Evolutionary conservation across 306 rosid species (phyloP), one percentile per base, ranked within the genome.

Genomic region (Glycine latifolia): DNA sequence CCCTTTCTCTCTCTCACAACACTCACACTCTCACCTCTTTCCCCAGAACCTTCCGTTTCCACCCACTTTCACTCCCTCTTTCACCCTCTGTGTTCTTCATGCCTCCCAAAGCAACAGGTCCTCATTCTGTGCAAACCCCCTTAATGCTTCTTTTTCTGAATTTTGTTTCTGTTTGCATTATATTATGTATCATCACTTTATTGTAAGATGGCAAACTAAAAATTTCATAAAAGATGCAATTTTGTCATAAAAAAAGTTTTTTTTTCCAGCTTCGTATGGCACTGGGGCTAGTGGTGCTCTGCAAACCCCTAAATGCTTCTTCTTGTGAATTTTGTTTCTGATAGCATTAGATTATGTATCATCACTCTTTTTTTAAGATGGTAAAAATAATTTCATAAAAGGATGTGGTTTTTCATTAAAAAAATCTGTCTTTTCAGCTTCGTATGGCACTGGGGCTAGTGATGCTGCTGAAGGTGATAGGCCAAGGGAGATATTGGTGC

Each of bases 401-500:
- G 5, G 1, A 39, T 5, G 6, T 39, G 5, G 0, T 5, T 39
- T 39, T 39, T 61, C 8, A 60, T 4, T 1, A 31, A 60, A 26
- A 60, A 84, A 82, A 50, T 70, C 13, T 58, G 5, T 20, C 80
- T 44, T 71, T 70, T 83, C 97, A 95, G 98, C 94, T 76, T 86
- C 89, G 2, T 85, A 83, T 82, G 84, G 95, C 75, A 78, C 91
- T 10, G 85, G 87, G 69, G 67, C 88, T 79, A 74, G 85, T 81
- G 73, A 73, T 75, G 81, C 83, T 75, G 81, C 83, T 74, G 90
- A 85, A 77, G 81, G 82, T 86, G 86, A 79, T 66, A 86, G 61
- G 1, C 44, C 71, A 56, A 82, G 91, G 86, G 98, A 92, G 86
- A 77, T 95, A 75, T 82, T 93, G 94, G 97, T 93, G 84, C 97